Evolutionary conservation across 441 rosid genomes (phyloP).

Genomic region (Adansonia rubrostipa): DNA sequence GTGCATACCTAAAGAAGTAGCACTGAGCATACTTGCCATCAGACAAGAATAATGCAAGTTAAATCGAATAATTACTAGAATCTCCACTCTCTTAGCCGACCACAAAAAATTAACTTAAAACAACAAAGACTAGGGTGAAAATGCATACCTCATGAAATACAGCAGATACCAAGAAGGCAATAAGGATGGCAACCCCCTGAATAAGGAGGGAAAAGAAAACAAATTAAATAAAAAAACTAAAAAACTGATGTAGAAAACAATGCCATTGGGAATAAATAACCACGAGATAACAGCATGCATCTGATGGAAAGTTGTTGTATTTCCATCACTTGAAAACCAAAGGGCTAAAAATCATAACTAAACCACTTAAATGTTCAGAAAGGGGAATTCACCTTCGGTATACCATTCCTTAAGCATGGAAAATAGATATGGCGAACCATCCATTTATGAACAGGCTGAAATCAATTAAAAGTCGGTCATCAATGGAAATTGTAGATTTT

Average conservation of each 20-base stretch:
- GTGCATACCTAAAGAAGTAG: neutral
- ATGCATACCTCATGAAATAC: conserved; percentile 86
- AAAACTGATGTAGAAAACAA: neutral
- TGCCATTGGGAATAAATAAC: neutral
- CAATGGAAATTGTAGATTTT: neutral
- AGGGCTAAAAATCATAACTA: conserved; percentile 4
- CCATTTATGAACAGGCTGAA: conserved; percentile 99
- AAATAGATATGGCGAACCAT: conserved; percentile 97
- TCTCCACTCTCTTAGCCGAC: neutral
- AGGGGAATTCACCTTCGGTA: conserved; percentile 67
- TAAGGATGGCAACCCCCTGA: conserved; percentile 49
- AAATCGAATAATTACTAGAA: neutral
- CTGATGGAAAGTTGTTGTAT: neutral
- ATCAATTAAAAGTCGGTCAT: conserved; percentile 38
- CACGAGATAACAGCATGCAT: neutral
- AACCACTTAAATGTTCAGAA: neutral
- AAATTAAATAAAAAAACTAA: neutral
- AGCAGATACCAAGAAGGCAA: conserved; percentile 86
- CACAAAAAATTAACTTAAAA: neutral
- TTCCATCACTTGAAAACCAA: neutral
- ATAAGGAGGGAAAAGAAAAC: neutral
- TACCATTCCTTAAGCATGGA: conserved; percentile 76
- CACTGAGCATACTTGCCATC: neutral
- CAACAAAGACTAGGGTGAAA: neutral
- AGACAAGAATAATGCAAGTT: neutral